phyloP scores from a whole-genome alignment of 2,329 filamentous ascomycete genomes.

The Colletotrichum sp. region DNA sequence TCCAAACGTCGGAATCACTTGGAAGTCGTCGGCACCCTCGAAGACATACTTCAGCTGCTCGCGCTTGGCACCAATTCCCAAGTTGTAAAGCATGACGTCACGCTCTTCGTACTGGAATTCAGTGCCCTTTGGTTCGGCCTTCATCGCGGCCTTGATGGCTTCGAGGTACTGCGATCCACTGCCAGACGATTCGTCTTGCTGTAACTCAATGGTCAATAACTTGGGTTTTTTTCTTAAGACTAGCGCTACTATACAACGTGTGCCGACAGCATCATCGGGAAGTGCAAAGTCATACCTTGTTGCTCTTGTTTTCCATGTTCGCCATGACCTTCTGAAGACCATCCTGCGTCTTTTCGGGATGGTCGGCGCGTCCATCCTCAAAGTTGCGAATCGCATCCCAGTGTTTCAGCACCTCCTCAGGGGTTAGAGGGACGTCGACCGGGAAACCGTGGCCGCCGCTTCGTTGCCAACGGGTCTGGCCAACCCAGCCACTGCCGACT shows the following conservation, averaged over 20 bases:
- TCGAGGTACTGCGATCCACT: constrained; percentile 63
- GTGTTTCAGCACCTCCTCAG: constrained; percentile 79
- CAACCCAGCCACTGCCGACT: constrained; percentile 93
- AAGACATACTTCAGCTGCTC: constrained; percentile 88
- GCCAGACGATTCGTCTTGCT: constrained; percentile 8
- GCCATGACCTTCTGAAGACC: constrained; percentile 78
- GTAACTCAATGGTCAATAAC: constrained; percentile 24
- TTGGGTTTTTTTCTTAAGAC: constrained; percentile 23
- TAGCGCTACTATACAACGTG: constrained; percentile 25
- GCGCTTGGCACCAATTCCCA: constrained; percentile 90
- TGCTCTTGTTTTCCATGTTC: constrained; percentile 82
- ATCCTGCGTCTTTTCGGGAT: constrained; percentile 81
- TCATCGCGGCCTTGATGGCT: constrained; percentile 78
- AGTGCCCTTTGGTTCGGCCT: constrained; percentile 71
- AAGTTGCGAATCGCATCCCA: constrained; percentile 87
- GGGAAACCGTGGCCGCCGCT: constrained; percentile 91
- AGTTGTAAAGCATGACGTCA: constrained; percentile 93
- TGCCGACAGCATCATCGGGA: background rate
- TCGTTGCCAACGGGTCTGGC: constrained; percentile 93
- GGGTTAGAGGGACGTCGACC: constrained; percentile 80
- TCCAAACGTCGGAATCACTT: constrained; percentile 92
- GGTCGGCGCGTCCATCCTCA: constrained; percentile 83
- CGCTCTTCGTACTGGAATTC: constrained; percentile 85
- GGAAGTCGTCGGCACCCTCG: constrained; percentile 91
- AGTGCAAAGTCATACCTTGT: constrained; percentile 57